Base-by-base conservation (phyloP, 495 filamentous ascomycete genomes). In the Oidiodendron maius region DNA sequence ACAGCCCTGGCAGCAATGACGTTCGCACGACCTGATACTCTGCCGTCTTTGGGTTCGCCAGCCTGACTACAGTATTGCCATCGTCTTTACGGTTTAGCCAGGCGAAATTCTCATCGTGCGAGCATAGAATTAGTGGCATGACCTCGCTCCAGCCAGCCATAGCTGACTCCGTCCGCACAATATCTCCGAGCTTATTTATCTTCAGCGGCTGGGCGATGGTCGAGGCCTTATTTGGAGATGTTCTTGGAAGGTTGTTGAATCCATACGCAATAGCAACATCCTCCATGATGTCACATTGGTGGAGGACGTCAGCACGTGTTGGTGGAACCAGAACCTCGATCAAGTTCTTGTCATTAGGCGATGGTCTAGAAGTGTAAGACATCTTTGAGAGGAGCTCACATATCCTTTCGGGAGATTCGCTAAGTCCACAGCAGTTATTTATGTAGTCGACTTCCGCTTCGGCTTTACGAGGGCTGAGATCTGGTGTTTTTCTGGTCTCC, bases 221-320 rank as follows among this genome's bases (percentile, higher is more conserved):
- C 46, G 84, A 82, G 2, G 85, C 79, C 55, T 86, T 88, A 67
- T 80, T 84, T 10, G 91, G 89, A 68, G 90, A 86, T 6, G 82
- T 76, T 13, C 87, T 81, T 0, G 90, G 89, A 6, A 99, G 83
- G 17, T 82, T 82, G 75, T 99, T 97, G 77, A 94, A 99, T 48
- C 93, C 93, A 67, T 96, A 94, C 15, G 87, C 87, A 50, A 98
- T 89, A 15, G 89, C 93, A 15, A 93, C 81, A 66, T 99, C 93
- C 67, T 99, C 93, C 93, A 99, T 97, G 58, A 99, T 88, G 64
- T 99, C 93, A 54, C 87, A 90, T 64, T 95, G 84, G 66, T 99
- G 94, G 16, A 99, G 78, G 17, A 99, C 84, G 67, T 97, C 93
- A 5, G 93, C 91, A 21, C 93, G 82, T 34, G 88, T 96, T 21